Evolutionary conservation across 768 basidiomycete species (phyloP).

Genomic region (Suillus spraguei): DNA sequence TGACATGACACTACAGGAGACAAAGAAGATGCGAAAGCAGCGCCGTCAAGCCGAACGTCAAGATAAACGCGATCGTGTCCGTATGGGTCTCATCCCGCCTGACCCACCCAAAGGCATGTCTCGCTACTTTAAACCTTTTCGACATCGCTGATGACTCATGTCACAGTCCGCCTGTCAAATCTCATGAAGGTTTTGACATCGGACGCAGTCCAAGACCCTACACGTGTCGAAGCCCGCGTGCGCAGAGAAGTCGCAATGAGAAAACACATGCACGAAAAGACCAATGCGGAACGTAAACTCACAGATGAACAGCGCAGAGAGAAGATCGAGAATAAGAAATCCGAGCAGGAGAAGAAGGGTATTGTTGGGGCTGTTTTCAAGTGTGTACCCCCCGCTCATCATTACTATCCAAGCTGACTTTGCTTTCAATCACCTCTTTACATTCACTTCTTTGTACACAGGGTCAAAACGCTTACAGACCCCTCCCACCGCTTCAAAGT

Average conservation of each 20-base stretch:
- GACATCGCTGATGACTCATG: not conserved
- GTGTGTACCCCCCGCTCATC: conserved; percentile 44
- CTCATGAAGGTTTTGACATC: conserved; percentile 97
- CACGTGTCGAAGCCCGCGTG: conserved; percentile 94
- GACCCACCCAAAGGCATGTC: conserved; percentile 88
- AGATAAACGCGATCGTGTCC: conserved; percentile 92
- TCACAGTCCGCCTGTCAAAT: conserved; percentile 86
- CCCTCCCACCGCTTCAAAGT: conserved; percentile 96
- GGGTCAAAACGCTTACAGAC: conserved; percentile 87
- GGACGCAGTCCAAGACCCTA: conserved; percentile 97
- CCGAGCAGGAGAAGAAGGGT: conserved; percentile 85
- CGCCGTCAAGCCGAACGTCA: conserved; percentile 85
- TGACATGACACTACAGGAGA: conserved; percentile 52
- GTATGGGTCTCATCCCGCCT: conserved; percentile 95
- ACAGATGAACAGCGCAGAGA: conserved; percentile 88
- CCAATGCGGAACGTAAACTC: conserved; percentile 90
- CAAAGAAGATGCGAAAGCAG: conserved; percentile 96
- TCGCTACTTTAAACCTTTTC: no score
- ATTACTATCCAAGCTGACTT: conserved; percentile 2
- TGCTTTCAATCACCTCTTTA: not conserved
- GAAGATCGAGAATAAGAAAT: conserved; percentile 84
- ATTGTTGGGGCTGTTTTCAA: conserved; percentile 88
- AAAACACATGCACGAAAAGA: conserved; percentile 88
- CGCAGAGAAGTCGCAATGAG: conserved; percentile 91
- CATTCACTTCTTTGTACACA: conserved; percentile 28